Evolutionary conservation across 2,329 filamentous ascomycete species (phyloP), one percentile per base, ranked within the genome.

Genomic region (Aspergillus ruber): DNA sequence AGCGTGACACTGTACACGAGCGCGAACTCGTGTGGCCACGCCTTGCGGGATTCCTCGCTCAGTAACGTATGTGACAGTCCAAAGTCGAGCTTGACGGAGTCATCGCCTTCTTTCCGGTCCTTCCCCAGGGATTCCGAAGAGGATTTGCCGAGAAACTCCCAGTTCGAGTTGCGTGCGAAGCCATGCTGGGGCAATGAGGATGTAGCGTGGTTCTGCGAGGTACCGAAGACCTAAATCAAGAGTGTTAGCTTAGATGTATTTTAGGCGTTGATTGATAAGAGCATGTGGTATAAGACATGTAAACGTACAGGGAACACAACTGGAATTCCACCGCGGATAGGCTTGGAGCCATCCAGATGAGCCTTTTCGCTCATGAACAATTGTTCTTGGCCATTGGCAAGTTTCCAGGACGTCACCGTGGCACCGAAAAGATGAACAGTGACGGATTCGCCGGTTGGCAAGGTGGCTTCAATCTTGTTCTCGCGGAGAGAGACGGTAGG

Each of bases 141-240:
- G 6, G 85, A 88, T 72, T 91, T 94, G 63, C 90, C 90, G 44
- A 98, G 78, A 67, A 93, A 95, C 69, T 97, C 90, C 93, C 93
- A 98, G 53, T 81, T 81, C 41, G 85, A 87, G 63, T 81, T 90
- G 59, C 93, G 88, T 35, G 91, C 93, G 70, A 98, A 95, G 57
- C 93, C 93, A 74, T 97, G 93, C 72, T 96, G 90, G 3, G 90
- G 85, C 21, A 98, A 85, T 55, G 81, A 74, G 44, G 82, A 81
- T 23, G 89, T 93, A n/a, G 86, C 78, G 56, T 85, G 82, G 67
- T 90, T 84, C 56, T 84, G 77, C 45, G 87, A 84, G 10, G 86
- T 86, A 25, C 93, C 93, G 65, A 98, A 98, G 65, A 90, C 83
- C 89, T 70, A 51, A 3, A 25, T 42, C 6, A 7, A n/a, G 6